Evolutionary conservation across 805 yeast species (phyloP).

Genomic region (Yarrowia keelungensis): DNA sequence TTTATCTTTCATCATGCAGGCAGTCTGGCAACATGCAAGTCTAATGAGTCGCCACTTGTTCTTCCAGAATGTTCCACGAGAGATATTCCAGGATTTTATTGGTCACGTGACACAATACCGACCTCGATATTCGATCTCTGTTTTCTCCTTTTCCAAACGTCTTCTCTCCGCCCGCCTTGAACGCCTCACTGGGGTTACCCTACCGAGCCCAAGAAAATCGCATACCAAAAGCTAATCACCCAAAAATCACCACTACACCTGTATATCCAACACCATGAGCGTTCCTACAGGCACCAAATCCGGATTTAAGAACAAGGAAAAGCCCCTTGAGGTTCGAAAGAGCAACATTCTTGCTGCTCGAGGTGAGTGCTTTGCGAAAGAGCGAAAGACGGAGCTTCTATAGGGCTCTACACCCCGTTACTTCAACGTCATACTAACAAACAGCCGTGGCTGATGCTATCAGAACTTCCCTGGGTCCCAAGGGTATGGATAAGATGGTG

Average conservation of each 20-base stretch:
- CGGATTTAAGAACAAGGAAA: conserved; percentile 83
- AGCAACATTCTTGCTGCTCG: conserved; percentile 90
- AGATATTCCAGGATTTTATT: too few relatives aligned
- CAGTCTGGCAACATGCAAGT: conserved; percentile 17
- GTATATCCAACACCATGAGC: conserved; percentile 40
- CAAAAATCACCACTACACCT: conserved; percentile 51
- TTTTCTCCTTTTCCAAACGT: background rate
- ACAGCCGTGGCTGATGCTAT: conserved; percentile 91
- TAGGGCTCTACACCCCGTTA: background rate
- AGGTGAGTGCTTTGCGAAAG: conserved; percentile 43
- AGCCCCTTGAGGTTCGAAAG: conserved; percentile 92
- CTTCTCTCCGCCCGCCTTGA: conserved; percentile 2
- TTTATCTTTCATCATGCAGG: conserved; percentile 13
- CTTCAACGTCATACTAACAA: conserved; percentile 7
- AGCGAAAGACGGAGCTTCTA: background rate
- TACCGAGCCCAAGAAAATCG: conserved; percentile 27
- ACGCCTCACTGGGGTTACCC: conserved; percentile 5
- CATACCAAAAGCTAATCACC: conserved; percentile 40
- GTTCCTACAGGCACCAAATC: conserved; percentile 37
- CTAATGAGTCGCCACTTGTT: conserved; percentile 8
- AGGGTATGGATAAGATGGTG: conserved; percentile 98
- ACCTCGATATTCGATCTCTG: background rate
- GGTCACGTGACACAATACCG: background rate
- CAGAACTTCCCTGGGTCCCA: conserved; percentile 95
- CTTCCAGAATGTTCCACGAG: conserved; percentile 27